Evolutionary conservation across 805 yeast species (phyloP).

Genomic region (Debaryomyces tyrocola): DNA sequence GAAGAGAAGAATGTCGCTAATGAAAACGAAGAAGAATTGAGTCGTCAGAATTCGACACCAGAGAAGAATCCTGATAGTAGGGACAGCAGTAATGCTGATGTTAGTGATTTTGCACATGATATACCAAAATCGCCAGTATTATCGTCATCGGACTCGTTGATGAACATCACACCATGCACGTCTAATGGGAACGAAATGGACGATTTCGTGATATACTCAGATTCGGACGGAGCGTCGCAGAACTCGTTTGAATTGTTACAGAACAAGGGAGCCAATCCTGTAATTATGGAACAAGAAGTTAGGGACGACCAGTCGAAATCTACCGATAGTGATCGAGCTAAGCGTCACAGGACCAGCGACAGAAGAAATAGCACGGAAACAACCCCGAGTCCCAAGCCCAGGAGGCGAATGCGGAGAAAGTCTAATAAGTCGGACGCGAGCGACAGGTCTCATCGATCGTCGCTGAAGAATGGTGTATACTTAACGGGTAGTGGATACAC

Average conservation of each 20-base stretch:
- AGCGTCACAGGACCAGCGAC: conserved; percentile 1
- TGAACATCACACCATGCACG: conserved; percentile 21
- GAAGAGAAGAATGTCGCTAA: too few species aligned
- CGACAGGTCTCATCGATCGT: conserved; percentile 21
- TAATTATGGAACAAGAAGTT: conserved; percentile 1
- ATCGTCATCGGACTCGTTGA: conserved; percentile 18
- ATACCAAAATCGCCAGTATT: conserved; percentile 21
- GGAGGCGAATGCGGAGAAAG: conserved; percentile 24
- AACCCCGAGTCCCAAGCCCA: conserved; percentile 21
- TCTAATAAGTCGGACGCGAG: conserved; percentile 22
- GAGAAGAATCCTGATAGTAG: not conserved
- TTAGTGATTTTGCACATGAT: not conserved
- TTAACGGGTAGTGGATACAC: conserved; percentile 28
- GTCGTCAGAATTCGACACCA: not conserved
- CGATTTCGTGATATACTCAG: conserved; percentile 34
- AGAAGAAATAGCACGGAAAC: conserved; percentile 11
- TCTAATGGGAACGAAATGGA: conserved; percentile 17
- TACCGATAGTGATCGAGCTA: not conserved
- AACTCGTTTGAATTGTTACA: conserved; percentile 22
- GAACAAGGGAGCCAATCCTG: conserved; percentile 3
- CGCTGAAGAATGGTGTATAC: conserved; percentile 14
- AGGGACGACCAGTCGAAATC: conserved; percentile 1
- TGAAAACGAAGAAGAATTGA: too few species aligned
- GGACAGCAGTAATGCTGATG: not conserved
- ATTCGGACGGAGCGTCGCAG: conserved; percentile 35